phyloP scores from a whole-genome alignment of 2,329 filamentous ascomycete genomes.

The Coniella vitis region DNA sequence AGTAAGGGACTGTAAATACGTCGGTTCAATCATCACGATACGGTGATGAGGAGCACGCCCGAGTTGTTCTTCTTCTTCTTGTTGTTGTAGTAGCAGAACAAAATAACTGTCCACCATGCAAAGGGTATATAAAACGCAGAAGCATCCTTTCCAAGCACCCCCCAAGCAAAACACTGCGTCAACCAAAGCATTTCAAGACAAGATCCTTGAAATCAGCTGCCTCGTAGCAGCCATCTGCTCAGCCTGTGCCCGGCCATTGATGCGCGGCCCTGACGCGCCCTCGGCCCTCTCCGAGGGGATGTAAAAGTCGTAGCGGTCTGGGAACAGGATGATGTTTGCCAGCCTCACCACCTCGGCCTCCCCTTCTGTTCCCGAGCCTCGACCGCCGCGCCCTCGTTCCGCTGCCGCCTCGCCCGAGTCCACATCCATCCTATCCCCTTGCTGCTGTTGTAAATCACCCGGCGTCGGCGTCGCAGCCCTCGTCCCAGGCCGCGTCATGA shows the following conservation, averaged over 20 bases:
- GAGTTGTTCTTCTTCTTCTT: too few species aligned
- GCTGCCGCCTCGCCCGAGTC: slow-evolving; percentile 19
- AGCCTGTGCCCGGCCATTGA: slow-evolving; percentile 14
- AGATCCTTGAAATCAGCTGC: slow-evolving; percentile 14
- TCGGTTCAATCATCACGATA: too few species aligned
- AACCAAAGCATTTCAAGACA: slow-evolving; percentile 1
- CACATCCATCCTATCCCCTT: slow-evolving; percentile 20
- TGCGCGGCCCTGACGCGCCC: slow-evolving; percentile 1
- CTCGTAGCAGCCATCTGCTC: slow-evolving; percentile 17
- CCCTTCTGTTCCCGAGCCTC: slow-evolving; percentile 23
- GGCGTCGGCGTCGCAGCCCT: slow-evolving; percentile 24
- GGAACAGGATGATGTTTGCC: slow-evolving; percentile 51
- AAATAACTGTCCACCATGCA: background rate
- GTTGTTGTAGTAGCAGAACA: too few species aligned
- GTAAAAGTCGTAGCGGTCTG: slow-evolving; percentile 43
- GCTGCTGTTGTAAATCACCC: slow-evolving; percentile 9
- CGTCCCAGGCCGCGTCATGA: slow-evolving; percentile 26
- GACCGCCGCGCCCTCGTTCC: slow-evolving; percentile 20
- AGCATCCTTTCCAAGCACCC: background rate
- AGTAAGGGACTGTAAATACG: too few species aligned
- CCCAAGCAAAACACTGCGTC: background rate
- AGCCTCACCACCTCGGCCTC: slow-evolving; percentile 47
- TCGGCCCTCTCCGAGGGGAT: slow-evolving; percentile 29
- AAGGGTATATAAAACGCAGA: too few species aligned
- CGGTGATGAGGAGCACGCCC: too few species aligned